Evolutionary conservation across 2,329 filamentous ascomycete species (phyloP), one percentile per base, ranked within the genome.

Genomic region (Cladosporium sp.): DNA sequence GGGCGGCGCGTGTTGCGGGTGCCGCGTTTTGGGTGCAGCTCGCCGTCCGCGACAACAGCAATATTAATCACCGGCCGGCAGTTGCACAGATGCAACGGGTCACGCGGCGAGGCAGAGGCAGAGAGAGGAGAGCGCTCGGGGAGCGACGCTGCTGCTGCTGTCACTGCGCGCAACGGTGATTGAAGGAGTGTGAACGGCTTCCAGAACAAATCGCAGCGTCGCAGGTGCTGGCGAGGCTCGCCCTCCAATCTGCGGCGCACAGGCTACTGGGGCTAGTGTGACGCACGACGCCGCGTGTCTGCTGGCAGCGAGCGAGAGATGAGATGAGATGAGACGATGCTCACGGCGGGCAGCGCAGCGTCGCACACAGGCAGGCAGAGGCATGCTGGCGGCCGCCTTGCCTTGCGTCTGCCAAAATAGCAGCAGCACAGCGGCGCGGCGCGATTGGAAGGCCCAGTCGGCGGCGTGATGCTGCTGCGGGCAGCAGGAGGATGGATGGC

Each of bases 281-380:
- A 56, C 54, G 54, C 54, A 56, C n/a, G 43, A 20, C 54, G 54
- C 54, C 54, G 54, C 54, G 42, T 47, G 54, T 55, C 28, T 20
- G 11, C 22, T 37, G 25, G 30, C n/a, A n/a, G 30, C 17, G 45
- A 28, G 30, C 25, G 34, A 25, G n/a, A 34, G 45, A 8, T n/a
- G n/a, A 3, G 3, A 50, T 50, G 45, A 28, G 28, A n/a, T 50
- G 45, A 17, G 20, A 19, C n/a, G 42, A 45, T 20, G n/a, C n/a
- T 25, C 25, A 25, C 25, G 25, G 25, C 25, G 25, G n/a, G 28
- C 5, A 30, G 28, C 5, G 42, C 43, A 17, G 43, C 43, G 43
- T 47, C 25, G 43, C 22, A 47, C 43, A 34, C 8, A 11, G 30
- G 30, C 38, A 50, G 45, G 30, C 30, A 37, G 45, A 50, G 45